Percentiles rank a stretch among this genome's conserved stretches.
Conservation (phyloP, 2,329 filamentous ascomycete genomes). For the Colletotrichum tofieldiae region DNA sequence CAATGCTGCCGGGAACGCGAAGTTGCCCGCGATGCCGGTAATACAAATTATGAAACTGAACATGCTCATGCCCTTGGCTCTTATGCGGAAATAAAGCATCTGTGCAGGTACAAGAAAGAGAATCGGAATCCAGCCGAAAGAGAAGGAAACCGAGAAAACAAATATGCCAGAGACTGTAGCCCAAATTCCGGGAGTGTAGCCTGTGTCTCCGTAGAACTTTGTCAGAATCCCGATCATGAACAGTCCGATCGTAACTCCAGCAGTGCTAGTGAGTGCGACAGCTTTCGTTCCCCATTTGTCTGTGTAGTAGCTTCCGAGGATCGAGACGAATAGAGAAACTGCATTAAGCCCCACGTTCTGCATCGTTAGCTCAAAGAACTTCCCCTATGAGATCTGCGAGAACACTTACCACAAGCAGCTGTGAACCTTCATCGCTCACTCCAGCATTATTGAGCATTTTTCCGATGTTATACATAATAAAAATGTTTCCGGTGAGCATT, state of each 20-base stretch:
- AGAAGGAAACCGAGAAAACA: not conserved
- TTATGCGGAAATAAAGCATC: conserved; percentile 22
- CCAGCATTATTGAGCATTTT: conserved; percentile 6
- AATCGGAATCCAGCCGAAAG: conserved; percentile 14
- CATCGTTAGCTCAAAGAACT: not conserved
- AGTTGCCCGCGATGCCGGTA: conserved; percentile 13
- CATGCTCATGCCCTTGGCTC: conserved; percentile 27
- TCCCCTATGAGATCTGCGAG: too few species aligned
- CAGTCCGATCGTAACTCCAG: not conserved
- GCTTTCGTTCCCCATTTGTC: conserved; percentile 10
- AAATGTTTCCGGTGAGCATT: conserved; percentile 15
- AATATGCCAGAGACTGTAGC: conserved; percentile 3
- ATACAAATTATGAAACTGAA: conserved; percentile 12
- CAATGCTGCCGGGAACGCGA: conserved; percentile 5
- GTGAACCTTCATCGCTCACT: not conserved
- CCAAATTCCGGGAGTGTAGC: not conserved
- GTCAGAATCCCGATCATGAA: not conserved
- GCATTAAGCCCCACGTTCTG: conserved; percentile 13
- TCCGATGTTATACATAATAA: conserved; percentile 16
- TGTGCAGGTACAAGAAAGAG: conserved; percentile 17
- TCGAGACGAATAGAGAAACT: not conserved
- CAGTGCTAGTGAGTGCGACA: not conserved
- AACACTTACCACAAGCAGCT: conserved; percentile 8
- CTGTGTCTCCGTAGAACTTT: conserved; percentile 10
- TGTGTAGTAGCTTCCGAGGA: conserved; percentile 6